A percentile compares a stretch with the other conserved stretches of the same genome.
Conservation (phyloP, 1,284 basidiomycete species). For the Marasmius fiardii region DNA sequence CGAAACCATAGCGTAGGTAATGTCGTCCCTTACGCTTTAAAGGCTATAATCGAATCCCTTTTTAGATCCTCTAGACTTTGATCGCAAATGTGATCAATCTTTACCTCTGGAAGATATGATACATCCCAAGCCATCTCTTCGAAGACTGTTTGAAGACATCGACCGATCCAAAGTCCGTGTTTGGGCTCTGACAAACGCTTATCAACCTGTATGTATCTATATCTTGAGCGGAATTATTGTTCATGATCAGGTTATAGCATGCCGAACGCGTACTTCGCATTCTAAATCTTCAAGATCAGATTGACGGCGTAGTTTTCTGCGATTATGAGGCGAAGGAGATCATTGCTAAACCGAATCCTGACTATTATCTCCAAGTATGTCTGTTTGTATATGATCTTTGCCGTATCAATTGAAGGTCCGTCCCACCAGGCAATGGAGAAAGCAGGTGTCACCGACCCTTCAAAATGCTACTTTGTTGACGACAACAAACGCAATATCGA, state of each 20-base stretch:
- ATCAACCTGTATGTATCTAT: constrained; percentile 55
- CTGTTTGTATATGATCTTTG: background rate
- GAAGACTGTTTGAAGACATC: constrained; percentile 73
- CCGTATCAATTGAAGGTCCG: constrained; percentile 3
- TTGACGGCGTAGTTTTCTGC: constrained; percentile 82
- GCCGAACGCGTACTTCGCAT: constrained; percentile 79
- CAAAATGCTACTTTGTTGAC: constrained; percentile 73
- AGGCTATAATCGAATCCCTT: background rate
- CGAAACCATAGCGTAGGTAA: constrained; percentile 78
- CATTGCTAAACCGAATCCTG: constrained; percentile 79
- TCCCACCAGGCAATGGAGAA: constrained; percentile 55
- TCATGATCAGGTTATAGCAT: constrained; percentile 49
- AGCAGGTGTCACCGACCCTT: constrained; percentile 57
- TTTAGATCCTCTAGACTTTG: constrained; percentile 83
- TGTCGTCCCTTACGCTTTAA: constrained; percentile 14
- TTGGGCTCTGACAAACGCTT: constrained; percentile 83
- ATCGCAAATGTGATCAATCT: constrained; percentile 79
- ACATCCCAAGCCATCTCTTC: constrained; percentile 58
- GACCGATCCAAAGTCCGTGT: constrained; percentile 77
- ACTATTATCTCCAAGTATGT: constrained; percentile 61
- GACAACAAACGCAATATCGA: constrained; percentile 69
- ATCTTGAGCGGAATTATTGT: background rate
- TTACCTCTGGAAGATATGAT: constrained; percentile 83
- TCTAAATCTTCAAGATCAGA: constrained; percentile 67
- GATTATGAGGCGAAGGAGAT: constrained; percentile 73